A percentile compares a stretch with the other conserved stretches of the same genome.
Evolutionary conservation across 106 monocot genomes (phyloP).

Genomic region (Dendrobium catenatum): DNA sequence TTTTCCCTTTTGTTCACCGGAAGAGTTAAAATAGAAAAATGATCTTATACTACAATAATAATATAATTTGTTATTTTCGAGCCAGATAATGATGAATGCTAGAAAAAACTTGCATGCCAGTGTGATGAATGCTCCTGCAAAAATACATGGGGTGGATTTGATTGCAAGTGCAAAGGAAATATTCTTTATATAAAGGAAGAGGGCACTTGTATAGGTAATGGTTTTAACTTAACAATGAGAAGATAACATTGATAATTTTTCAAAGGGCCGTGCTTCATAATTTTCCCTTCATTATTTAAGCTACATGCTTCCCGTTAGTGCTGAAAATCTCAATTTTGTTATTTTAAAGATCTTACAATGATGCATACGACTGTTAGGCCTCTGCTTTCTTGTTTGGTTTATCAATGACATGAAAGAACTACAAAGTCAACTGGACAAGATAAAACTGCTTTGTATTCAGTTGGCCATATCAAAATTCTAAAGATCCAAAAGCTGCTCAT

Average conservation of each 20-base stretch:
- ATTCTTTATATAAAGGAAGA: slow-evolving; percentile 64
- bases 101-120: slow-evolving; percentile 62
- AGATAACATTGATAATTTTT: not conserved
- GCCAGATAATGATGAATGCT: slow-evolving; percentile 81
- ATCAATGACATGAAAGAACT: no score
- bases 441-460: no score
- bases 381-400: no score
- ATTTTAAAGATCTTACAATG: no score
- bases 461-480: slow-evolving; percentile 17
- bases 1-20: not conserved
- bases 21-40: not conserved
- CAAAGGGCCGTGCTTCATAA: not conserved
- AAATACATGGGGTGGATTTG: slow-evolving; percentile 90
- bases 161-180: slow-evolving; percentile 79
- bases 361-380: no score
- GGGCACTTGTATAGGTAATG: slow-evolving; percentile 76
- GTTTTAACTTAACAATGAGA: not conserved
- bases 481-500: slow-evolving; percentile 72
- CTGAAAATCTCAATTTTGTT: no score
- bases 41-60: not conserved
- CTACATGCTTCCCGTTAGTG: no score
- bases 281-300: no score
- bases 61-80: not conserved
- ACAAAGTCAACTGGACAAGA: no score
- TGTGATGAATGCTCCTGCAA: slow-evolving; percentile 80